These are phyloP conservation scores for Tuctoria greenei DNA, from an alignment of 176 grass and related monocot species.

Conservation along the genomic window DNA sequence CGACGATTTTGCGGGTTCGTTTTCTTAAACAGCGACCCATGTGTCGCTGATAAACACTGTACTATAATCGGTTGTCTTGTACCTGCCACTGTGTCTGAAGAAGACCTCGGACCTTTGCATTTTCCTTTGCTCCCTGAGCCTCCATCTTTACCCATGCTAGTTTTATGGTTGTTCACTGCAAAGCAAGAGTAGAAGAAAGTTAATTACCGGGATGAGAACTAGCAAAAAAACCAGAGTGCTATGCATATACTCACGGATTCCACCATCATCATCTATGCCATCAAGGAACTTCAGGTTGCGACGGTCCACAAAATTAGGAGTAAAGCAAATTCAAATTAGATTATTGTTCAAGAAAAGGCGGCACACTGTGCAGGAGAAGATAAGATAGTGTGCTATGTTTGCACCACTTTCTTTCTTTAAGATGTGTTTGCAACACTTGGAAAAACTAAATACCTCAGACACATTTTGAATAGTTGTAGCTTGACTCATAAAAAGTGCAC, in stretches of 20 bases:
- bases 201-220: no score
- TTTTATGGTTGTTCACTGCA: neutral
- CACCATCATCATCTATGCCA: conserved; percentile 44
- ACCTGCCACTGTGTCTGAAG: neutral
- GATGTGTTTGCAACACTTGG: neutral
- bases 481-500: conserved; percentile 37
- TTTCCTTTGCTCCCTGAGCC: neutral
- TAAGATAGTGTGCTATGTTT: neutral
- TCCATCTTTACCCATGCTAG: neutral
- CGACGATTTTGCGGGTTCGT: neutral
- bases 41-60: neutral
- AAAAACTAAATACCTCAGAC: conserved; percentile 34
- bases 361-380: neutral
- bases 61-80: neutral
- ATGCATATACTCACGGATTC: conserved; percentile 43
- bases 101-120: neutral
- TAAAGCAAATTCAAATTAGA: neutral
- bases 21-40: neutral
- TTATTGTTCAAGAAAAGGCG: neutral
- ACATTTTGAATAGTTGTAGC: conserved; percentile 33
- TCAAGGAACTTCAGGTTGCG: conserved; percentile 38
- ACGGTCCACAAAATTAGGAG: neutral
- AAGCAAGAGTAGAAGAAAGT: neutral
- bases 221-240: neutral
- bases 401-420: neutral